These are phyloP conservation scores for Trichocladium uniseriatum DNA, from an alignment of 495 filamentous ascomycete genomes.

Conservation along the genomic window DNA sequence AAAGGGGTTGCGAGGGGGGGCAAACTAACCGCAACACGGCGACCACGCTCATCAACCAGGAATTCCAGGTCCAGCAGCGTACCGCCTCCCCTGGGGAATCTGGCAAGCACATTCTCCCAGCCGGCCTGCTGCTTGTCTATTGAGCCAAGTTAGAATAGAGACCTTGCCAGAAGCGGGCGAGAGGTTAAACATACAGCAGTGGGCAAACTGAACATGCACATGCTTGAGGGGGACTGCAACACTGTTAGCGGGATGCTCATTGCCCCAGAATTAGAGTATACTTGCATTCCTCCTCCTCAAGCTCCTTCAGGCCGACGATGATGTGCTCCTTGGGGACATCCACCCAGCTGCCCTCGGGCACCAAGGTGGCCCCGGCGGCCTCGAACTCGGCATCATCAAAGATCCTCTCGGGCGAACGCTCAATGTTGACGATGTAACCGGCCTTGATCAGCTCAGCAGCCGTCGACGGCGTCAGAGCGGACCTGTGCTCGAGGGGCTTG, in stretches of 20 bases:
- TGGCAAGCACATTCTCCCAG: slow-evolving; percentile 71
- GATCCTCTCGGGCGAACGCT: slow-evolving; percentile 71
- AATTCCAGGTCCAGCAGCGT: slow-evolving; percentile 88
- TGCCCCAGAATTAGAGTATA: neutral
- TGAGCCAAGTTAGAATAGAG: slow-evolving; percentile 17
- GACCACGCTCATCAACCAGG: slow-evolving; percentile 66
- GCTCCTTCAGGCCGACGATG: slow-evolving; percentile 89
- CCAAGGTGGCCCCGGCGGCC: slow-evolving; percentile 60
- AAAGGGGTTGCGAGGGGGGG: slow-evolving; percentile 4
- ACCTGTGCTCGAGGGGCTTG: slow-evolving; percentile 51
- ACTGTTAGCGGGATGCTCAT: neutral
- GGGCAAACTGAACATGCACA: slow-evolving; percentile 76
- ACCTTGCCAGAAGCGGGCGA: too few relatives aligned
- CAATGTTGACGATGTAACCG: slow-evolving; percentile 76
- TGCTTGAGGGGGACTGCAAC: slow-evolving; percentile 67
- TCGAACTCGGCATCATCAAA: slow-evolving; percentile 66
- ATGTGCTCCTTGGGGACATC: slow-evolving; percentile 67
- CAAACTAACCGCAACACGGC: slow-evolving; percentile 57
- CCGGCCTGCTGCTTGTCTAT: slow-evolving; percentile 80
- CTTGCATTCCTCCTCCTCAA: slow-evolving; percentile 72
- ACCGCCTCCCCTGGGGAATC: slow-evolving; percentile 76
- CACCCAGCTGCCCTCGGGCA: slow-evolving; percentile 72
- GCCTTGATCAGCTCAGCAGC: slow-evolving; percentile 70
- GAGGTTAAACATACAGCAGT: slow-evolving; percentile 36
- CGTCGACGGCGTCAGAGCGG: slow-evolving; percentile 50